These are phyloP conservation scores for Leccinum colubrinum DNA, from an alignment of 1,284 basidiomycete genomes.

Conservation along the genomic window DNA sequence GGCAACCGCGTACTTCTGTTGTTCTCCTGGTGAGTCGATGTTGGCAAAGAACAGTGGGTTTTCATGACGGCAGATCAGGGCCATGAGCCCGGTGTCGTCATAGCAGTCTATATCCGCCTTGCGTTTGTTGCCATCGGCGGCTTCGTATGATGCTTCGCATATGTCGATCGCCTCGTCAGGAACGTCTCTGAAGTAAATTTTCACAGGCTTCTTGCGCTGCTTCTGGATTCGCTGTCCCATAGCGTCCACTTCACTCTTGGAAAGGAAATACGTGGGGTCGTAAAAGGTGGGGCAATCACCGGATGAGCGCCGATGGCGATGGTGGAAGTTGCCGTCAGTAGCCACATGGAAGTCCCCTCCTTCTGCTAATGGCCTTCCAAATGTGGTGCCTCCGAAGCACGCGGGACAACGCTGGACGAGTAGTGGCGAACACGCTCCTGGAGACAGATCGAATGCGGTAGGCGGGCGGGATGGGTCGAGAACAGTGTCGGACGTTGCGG, in stretches of 20 bases:
- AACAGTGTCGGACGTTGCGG: not conserved
- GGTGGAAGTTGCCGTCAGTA: slow-evolving; percentile 3
- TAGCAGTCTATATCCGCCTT: slow-evolving; percentile 1
- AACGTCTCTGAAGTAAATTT: not conserved
- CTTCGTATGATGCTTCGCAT: slow-evolving; percentile 1
- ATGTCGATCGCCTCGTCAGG: slow-evolving; percentile 4
- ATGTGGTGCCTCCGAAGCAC: slow-evolving; percentile 2
- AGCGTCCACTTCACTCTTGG: not conserved
- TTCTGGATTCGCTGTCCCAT: not conserved
- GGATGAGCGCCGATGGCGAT: not conserved
- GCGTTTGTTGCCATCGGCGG: not conserved
- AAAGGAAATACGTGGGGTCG: slow-evolving; percentile 3
- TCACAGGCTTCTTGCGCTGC: not conserved
- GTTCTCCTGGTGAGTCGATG: slow-evolving; percentile 2
- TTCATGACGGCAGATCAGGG: slow-evolving; percentile 1
- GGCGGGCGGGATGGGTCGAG: not conserved
- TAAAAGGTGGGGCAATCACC: not conserved
- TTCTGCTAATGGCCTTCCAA: not conserved
- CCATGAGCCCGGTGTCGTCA: slow-evolving; percentile 2
- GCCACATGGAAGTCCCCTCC: slow-evolving; percentile 3
- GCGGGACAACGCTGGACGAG: slow-evolving; percentile 2
- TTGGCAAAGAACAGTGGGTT: slow-evolving; percentile 2
- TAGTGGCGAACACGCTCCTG: not conserved
- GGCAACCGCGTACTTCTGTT: slow-evolving; percentile 2
- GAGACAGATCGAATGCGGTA: not conserved